These are phyloP conservation scores for Pseudohyphozyma bogoriensis DNA, from an alignment of 768 basidiomycete species.

Conservation along the genomic window DNA sequence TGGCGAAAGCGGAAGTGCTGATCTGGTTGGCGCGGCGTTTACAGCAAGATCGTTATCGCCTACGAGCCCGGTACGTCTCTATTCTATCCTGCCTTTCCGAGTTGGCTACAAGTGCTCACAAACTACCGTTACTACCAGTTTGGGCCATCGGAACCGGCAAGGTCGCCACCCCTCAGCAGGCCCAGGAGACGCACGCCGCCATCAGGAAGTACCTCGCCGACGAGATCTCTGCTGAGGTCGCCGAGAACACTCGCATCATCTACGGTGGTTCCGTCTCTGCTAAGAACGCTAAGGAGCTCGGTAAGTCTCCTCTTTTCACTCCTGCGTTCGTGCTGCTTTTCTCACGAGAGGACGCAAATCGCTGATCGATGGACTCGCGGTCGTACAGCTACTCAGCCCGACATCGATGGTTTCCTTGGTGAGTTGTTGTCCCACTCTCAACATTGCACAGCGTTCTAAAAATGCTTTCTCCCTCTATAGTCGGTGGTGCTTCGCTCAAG, in stretches of 20 bases:
- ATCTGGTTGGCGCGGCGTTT: background rate
- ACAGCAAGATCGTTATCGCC: conserved; percentile 81
- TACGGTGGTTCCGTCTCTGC: conserved; percentile 92
- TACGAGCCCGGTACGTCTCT: conserved; percentile 61
- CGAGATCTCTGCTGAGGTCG: conserved; percentile 58
- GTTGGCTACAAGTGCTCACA: background rate
- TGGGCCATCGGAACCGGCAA: conserved; percentile 99
- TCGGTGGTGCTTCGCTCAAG: conserved; percentile 87
- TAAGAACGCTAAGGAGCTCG: conserved; percentile 75
- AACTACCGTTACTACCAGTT: conserved; percentile 35
- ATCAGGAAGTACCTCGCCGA: conserved; percentile 64
- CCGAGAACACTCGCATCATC: conserved; percentile 69
- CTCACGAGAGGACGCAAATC: conserved; percentile 29
- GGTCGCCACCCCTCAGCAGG: conserved; percentile 72
- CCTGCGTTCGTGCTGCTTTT: conserved; percentile 46
- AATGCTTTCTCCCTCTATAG: no score
- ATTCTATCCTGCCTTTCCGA: background rate
- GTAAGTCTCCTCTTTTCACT: conserved; percentile 34
- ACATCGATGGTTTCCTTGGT: conserved; percentile 96
- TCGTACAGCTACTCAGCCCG: conserved; percentile 54
- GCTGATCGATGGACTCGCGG: background rate
- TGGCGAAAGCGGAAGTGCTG: background rate
- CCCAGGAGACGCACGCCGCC: conserved; percentile 79
- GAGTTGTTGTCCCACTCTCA: no score
- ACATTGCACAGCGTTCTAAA: no score